phyloP scores from a whole-genome alignment of 345 rosid genomes.

The Aegle marmelos region DNA sequence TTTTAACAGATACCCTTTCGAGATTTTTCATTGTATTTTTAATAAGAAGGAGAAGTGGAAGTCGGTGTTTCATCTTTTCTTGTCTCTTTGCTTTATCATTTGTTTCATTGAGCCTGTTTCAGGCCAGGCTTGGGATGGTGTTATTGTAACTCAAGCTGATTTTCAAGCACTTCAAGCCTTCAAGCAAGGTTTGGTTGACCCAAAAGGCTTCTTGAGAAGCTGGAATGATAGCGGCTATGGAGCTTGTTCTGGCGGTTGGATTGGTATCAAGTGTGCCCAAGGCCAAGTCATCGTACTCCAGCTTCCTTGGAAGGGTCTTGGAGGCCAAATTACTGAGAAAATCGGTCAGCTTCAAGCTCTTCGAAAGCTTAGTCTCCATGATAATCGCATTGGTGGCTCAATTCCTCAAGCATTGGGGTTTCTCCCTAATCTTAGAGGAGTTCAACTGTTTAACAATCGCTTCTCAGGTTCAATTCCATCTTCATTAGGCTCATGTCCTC shows the following conservation, averaged over 20 bases:
- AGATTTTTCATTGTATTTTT: conserved; percentile 7
- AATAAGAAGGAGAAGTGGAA: conserved; percentile 27
- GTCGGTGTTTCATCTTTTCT: conserved; percentile 10
- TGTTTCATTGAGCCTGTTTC: conserved; percentile 28
- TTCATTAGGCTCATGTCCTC: conserved; percentile 60
- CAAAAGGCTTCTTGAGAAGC: conserved; percentile 62
- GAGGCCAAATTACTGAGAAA: conserved; percentile 76
- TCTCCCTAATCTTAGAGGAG: conserved; percentile 74
- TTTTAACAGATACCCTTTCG: conserved; percentile 7
- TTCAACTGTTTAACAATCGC: conserved; percentile 85
- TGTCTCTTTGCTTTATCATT: conserved; percentile 23
- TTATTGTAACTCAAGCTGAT: conserved; percentile 69
- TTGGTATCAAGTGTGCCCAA: conserved; percentile 84
- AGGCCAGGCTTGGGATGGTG: conserved; percentile 64
- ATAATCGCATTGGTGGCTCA: conserved; percentile 64
- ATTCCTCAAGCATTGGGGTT: conserved; percentile 62
- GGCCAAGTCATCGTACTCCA: conserved; percentile 87
- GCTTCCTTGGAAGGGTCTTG: conserved; percentile 88
- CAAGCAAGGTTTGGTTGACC: conserved; percentile 60
- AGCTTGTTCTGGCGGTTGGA: conserved; percentile 91
- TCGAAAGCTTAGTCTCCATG: conserved; percentile 80
- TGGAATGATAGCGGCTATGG: conserved; percentile 77
- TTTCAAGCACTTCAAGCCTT: conserved; percentile 76
- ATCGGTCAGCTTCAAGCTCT: conserved; percentile 84
- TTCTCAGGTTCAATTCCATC: conserved; percentile 79